Base-by-base conservation (phyloP, 768 basidiomycete species). In the Boletus huronensis region DNA sequence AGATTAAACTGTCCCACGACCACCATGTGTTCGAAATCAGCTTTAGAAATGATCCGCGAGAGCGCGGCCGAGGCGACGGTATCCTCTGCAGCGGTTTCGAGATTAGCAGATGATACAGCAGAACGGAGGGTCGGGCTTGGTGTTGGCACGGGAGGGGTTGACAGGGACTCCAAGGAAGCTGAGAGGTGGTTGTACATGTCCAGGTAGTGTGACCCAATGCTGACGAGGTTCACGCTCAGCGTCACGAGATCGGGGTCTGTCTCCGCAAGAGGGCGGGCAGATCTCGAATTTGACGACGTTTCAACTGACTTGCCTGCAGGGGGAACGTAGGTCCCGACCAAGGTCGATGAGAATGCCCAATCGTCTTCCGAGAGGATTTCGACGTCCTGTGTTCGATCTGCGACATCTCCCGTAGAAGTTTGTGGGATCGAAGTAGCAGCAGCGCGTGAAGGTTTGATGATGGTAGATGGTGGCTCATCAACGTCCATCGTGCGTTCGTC, bases 1-100 rank as follows among this genome's bases (percentile, higher is more conserved):
- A 87, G 79, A 63, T 99, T 99, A 71, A 98, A 99, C 71, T 99
- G 97, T 0, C 97, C 97, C 40, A 96, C 60, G 13, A 97, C 73
- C 0, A 85, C 77, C 97, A 99, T 98, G 6, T 61, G 60, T 7
- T 70, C 79, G 62, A 99, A 98, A 72, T 99, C 95, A 2, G 71
- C 67, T 73, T 98, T 98, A 40, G 83, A 79, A 26, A 99, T 94
- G 32, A 93, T 84, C 16, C 95, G 82, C 11, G 90, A 80, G 2
- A 99, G 82, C 0, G 85, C 85, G 46, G 81, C 81, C 21, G 81
- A 79, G 0, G 82, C 88, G 13, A 76, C 79, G 14, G 72, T 77
- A 14, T 79, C 75, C 47, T 87, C 81, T 31, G 82, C 76, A 9
- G 77, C 75, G 10, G 67, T 70, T 19, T 66, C 68, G 7, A 71